phyloP scores from a whole-genome alignment of 225 moss, liverwort and hornwort genomes.

The Sphagnum contortum region DNA sequence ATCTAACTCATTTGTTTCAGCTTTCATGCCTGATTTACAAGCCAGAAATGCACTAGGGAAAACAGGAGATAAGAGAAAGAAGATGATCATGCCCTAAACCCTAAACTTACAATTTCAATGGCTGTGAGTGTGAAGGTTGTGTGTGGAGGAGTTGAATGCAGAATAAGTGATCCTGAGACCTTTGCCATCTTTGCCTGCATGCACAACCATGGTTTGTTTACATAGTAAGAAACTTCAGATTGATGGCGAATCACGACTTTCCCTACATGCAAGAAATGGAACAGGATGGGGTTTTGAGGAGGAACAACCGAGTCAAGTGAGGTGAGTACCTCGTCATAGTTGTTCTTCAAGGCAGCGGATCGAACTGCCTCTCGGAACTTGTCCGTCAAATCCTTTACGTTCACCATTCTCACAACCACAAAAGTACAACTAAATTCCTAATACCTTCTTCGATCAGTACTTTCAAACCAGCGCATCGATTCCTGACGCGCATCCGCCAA shows the following conservation, averaged over 20 bases:
- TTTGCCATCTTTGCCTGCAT: slow-evolving; percentile 72
- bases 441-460: too few species aligned
- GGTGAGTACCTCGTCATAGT: slow-evolving; percentile 64
- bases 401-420: slow-evolving; percentile 19
- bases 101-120: slow-evolving; percentile 59
- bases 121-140: slow-evolving; percentile 67
- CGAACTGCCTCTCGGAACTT: slow-evolving; percentile 85
- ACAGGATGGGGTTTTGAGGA: too few species aligned
- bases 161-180: slow-evolving; percentile 68
- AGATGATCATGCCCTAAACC: too few species aligned
- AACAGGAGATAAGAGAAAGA: too few species aligned
- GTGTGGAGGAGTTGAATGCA: slow-evolving; percentile 50
- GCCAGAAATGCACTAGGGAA: too few species aligned
- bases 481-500: too few species aligned
- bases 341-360: slow-evolving; percentile 54
- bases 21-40: too few species aligned
- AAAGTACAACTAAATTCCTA: too few species aligned
- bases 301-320: too few species aligned
- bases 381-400: slow-evolving; percentile 62
- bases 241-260: not conserved
- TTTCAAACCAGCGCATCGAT: too few species aligned
- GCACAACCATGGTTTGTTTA: slow-evolving; percentile 1
- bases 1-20: not conserved
- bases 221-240: not conserved
- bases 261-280: not conserved